Percentiles rank a stretch among this genome's conserved stretches.
phyloP scores from a whole-genome alignment of 805 yeast genomes.

The Myxozyma neotropica region DNA sequence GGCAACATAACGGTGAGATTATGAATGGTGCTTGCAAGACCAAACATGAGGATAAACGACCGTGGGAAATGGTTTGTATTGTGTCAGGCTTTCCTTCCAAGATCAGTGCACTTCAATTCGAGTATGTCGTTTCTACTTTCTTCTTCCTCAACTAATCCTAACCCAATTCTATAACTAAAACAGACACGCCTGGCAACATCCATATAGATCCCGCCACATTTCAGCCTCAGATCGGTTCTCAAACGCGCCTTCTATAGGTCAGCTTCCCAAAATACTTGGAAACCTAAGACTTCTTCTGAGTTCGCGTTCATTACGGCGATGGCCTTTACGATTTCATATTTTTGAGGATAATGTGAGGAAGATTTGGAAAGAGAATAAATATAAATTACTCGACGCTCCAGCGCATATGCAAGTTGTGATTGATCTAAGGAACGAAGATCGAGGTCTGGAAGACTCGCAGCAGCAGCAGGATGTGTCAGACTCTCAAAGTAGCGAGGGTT shows the following conservation, averaged over 20 bases:
- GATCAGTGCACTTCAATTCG: slow-evolving; percentile 74
- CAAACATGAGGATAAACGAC: slow-evolving; percentile 57
- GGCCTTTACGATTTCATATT: slow-evolving; percentile 38
- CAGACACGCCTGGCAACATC: slow-evolving; percentile 77
- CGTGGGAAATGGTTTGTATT: slow-evolving; percentile 69
- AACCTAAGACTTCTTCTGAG: slow-evolving; percentile 38
- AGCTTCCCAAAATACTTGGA: slow-evolving; percentile 38
- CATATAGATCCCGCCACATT: slow-evolving; percentile 65
- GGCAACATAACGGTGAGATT: slow-evolving; percentile 79
- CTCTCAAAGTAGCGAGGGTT: background rate
- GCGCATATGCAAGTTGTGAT: slow-evolving; percentile 15
- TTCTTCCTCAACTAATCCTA: too few relatives aligned
- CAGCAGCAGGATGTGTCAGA: background rate
- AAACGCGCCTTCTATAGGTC: slow-evolving; percentile 30
- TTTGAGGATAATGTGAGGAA: slow-evolving; percentile 36
- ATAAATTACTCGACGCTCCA: slow-evolving; percentile 28
- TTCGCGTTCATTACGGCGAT: slow-evolving; percentile 35
- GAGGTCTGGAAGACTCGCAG: background rate
- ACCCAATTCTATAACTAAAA: too few relatives aligned
- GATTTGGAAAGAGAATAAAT: slow-evolving; percentile 39
- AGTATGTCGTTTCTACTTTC: slow-evolving; percentile 40
- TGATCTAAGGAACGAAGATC: slow-evolving; percentile 12
- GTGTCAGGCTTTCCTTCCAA: slow-evolving; percentile 75
- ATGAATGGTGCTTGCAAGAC: slow-evolving; percentile 74
- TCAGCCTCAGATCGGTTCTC: slow-evolving; percentile 46